Conservation (phyloP, 1,284 basidiomycete species). For the Exobasidium rhododendri region DNA sequence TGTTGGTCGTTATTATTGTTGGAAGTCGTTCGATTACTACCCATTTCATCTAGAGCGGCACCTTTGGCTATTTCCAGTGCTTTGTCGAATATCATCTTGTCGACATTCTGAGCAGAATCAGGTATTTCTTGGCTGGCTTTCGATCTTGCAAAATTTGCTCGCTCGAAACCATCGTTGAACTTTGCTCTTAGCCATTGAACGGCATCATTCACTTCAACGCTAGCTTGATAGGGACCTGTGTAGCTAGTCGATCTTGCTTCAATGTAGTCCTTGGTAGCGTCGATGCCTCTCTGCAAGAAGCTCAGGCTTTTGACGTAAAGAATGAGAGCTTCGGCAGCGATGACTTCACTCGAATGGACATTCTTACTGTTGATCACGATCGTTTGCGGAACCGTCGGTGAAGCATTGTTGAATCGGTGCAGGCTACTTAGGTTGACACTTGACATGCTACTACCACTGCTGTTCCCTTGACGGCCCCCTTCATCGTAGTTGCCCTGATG, state of each 20-base stretch:
- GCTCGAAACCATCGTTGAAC: slow-evolving; percentile 63
- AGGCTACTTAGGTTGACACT: background rate
- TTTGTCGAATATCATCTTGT: slow-evolving; percentile 62
- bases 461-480: background rate
- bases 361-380: background rate
- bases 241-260: slow-evolving; percentile 30
- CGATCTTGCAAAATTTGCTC: slow-evolving; percentile 61
- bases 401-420: background rate
- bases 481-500: slow-evolving; percentile 27
- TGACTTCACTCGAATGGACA: slow-evolving; percentile 38
- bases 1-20: too few relatives aligned
- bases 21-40: slow-evolving; percentile 55
- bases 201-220: slow-evolving; percentile 60
- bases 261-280: slow-evolving; percentile 56
- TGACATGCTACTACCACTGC: background rate
- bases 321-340: slow-evolving; percentile 71
- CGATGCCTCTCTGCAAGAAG: slow-evolving; percentile 85
- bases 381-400: background rate
- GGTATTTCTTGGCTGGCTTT: slow-evolving; percentile 58
- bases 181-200: slow-evolving; percentile 62
- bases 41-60: slow-evolving; percentile 84
- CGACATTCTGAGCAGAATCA: slow-evolving; percentile 57
- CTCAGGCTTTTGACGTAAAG: slow-evolving; percentile 89
- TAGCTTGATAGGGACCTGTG: slow-evolving; percentile 41
- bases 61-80: slow-evolving; percentile 64